These are phyloP conservation scores for Mycena olivaceomarginata DNA, from an alignment of 768 basidiomycete genomes.

Conservation along the genomic window DNA sequence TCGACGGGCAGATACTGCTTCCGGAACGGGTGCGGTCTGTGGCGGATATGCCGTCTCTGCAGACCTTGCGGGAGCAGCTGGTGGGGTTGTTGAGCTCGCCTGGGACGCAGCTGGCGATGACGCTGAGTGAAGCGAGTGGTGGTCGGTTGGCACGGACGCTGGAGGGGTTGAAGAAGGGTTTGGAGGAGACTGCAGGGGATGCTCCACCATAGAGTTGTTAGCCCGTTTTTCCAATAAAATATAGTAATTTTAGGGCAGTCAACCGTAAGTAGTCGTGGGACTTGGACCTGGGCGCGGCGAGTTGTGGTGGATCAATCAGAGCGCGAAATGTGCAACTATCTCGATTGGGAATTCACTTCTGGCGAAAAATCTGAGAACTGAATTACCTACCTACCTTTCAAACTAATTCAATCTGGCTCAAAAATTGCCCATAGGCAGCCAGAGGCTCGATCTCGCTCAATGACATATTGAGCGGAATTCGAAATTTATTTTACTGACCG, in stretches of 20 bases:
- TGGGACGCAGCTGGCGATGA: conserved; percentile 81
- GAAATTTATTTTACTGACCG: too few relatives aligned
- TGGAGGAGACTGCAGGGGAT: conserved; percentile 64
- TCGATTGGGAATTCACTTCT: too few relatives aligned
- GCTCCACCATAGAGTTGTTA: conserved; percentile 16
- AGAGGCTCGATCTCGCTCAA: too few relatives aligned
- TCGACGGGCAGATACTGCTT: conserved; percentile 85
- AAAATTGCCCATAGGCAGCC: too few relatives aligned
- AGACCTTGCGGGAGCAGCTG: conserved; percentile 87
- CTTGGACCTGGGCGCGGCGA: too few relatives aligned
- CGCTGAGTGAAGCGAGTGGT: conserved; percentile 82
- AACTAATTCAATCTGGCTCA: too few relatives aligned
- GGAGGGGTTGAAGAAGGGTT: conserved; percentile 81
- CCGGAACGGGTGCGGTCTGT: conserved; percentile 76
- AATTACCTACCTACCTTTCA: too few relatives aligned
- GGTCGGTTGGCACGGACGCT: conserved; percentile 82
- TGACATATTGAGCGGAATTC: too few relatives aligned
- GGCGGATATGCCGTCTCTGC: conserved; percentile 85
- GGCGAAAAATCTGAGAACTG: too few relatives aligned
- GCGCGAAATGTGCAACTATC: too few relatives aligned
- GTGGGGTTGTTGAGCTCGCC: conserved; percentile 90
- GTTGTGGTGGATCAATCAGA: too few relatives aligned
- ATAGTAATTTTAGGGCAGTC: not conserved
- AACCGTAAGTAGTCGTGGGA: not conserved
- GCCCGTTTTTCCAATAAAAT: conserved; percentile 3